Evolutionary conservation across 192 early-diverging fungal species (phyloP).

Genomic region (Haplosporangium gracile): DNA sequence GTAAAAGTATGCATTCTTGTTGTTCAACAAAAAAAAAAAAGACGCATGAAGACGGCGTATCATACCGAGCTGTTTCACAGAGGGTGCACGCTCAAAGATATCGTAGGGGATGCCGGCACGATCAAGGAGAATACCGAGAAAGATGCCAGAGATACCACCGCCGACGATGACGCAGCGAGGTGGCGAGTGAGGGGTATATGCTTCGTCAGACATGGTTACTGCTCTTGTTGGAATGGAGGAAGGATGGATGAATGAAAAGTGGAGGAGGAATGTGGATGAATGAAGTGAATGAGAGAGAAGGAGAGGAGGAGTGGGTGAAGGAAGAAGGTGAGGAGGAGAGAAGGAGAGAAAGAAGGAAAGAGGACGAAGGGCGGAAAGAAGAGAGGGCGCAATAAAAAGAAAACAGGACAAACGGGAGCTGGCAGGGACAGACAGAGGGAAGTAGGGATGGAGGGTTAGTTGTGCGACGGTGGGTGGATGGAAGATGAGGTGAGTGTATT

Average conservation of each 20-base stretch:
- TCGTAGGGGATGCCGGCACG: conserved; percentile 25
- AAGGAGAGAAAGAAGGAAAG: neutral
- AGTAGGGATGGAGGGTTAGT: neutral
- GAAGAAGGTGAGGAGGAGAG: neutral
- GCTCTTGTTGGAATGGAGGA: neutral
- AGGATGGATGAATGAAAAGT: neutral
- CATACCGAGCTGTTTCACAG: conserved; percentile 20
- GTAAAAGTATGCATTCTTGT: too few species aligned
- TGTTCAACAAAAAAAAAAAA: too few species aligned
- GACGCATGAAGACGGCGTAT: neutral
- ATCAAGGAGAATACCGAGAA: conserved; percentile 20
- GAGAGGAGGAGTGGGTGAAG: neutral
- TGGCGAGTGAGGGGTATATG: conserved; percentile 3
- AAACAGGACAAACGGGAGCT: neutral
- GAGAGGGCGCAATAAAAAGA: neutral
- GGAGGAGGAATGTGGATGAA: neutral
- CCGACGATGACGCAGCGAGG: conserved; percentile 23
- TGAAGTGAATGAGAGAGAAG: neutral
- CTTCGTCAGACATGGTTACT: neutral
- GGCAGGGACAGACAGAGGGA: neutral
- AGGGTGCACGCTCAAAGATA: conserved; percentile 23
- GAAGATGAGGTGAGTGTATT: neutral
- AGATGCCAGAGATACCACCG: conserved; percentile 17
- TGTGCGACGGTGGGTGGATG: neutral
- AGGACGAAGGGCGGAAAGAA: neutral